Conservation (phyloP, 2,329 filamentous ascomycete genomes). For the Phyllosticta citribraziliensis region DNA sequence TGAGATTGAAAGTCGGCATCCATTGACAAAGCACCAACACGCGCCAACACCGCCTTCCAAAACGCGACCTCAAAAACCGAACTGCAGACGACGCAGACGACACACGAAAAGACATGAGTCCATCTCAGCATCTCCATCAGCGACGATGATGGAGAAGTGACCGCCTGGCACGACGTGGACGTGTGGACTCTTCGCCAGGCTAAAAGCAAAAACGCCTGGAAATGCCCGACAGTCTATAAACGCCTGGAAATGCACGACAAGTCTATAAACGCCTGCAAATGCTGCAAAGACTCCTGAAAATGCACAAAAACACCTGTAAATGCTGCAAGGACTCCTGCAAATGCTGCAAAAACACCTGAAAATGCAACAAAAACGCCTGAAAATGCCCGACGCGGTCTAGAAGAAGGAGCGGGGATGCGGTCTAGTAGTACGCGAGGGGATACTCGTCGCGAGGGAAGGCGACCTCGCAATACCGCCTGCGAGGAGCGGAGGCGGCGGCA, state of each 20-base stretch:
- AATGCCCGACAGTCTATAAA: too few species aligned
- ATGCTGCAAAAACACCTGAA: neutral
- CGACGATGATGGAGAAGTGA: neutral
- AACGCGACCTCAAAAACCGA: too few species aligned
- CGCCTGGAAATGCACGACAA: neutral
- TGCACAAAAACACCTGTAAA: neutral
- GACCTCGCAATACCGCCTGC: too few species aligned
- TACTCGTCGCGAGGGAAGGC: too few species aligned
- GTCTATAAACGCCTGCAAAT: neutral
- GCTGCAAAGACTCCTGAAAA: neutral
- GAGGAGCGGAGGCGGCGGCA: too few species aligned
- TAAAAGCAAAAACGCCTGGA: neutral
- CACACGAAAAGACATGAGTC: neutral
- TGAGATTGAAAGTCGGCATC: too few species aligned
- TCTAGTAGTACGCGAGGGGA: too few species aligned
- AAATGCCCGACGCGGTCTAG: too few species aligned
- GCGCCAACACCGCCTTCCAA: too few species aligned
- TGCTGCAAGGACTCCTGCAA: too few species aligned
- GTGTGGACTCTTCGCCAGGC: neutral
- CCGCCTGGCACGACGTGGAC: slow-evolving; percentile 5
- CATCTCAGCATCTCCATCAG: neutral
- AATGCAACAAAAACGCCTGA: neutral
- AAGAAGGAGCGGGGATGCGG: too few species aligned
- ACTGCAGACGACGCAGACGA: neutral
- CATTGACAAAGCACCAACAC: too few species aligned